These are phyloP conservation scores for Candida hispaniensis DNA, from an alignment of 805 yeast genomes.

Conservation along the genomic window DNA sequence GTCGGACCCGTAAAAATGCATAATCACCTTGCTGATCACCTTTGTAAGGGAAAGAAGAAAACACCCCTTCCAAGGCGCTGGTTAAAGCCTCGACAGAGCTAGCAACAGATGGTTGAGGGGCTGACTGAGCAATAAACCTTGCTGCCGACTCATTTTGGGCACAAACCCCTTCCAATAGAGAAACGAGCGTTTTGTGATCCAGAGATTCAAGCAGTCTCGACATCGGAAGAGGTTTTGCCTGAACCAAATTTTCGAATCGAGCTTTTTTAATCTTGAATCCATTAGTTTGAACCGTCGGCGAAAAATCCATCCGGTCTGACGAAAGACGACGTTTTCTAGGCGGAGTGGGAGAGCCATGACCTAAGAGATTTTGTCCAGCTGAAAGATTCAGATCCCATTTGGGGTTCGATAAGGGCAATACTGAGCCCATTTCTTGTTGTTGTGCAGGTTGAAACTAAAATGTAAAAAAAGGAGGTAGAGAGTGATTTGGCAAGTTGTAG, in stretches of 20 bases:
- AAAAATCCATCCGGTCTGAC: conserved; percentile 3
- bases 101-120: conserved; percentile 49
- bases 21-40: conserved; percentile 67
- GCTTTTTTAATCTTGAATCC: conserved; percentile 7
- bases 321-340: conserved; percentile 9
- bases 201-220: conserved; percentile 57
- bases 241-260: conserved; percentile 1
- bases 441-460: too few species aligned
- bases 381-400: conserved; percentile 14
- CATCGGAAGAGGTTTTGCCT: conserved; percentile 44
- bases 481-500: too few species aligned
- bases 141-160: conserved; percentile 52
- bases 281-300: conserved; percentile 2
- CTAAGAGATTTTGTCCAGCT: conserved; percentile 11
- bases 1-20: conserved; percentile 62
- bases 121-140: conserved; percentile 36
- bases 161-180: conserved; percentile 43
- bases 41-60: conserved; percentile 55
- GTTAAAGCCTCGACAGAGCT: conserved; percentile 43
- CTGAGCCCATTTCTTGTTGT: conserved; percentile 5
- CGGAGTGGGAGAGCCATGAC: conserved; percentile 11
- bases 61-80: conserved; percentile 36
- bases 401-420: conserved; percentile 11
- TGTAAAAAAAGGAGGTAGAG: too few species aligned
- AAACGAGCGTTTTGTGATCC: conserved; percentile 45